Conservation (phyloP, 2,329 filamentous ascomycete genomes). For the Uncinocarpus reesii region DNA sequence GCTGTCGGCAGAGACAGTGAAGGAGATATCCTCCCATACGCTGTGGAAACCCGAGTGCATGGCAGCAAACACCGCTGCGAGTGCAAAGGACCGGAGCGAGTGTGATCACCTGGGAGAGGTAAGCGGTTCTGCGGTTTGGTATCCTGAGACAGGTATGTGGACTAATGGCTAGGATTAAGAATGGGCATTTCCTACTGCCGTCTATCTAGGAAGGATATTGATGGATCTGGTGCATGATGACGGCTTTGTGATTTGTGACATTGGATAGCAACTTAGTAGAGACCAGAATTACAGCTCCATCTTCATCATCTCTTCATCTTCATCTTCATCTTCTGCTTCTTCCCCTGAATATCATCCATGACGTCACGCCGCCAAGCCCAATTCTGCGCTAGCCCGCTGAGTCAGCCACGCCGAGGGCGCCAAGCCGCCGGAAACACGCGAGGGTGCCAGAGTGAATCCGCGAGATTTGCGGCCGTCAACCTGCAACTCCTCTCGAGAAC, state of each 20-base stretch:
- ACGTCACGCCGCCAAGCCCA: neutral
- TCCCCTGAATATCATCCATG: neutral
- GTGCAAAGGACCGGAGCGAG: neutral
- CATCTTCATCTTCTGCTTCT: too few relatives aligned
- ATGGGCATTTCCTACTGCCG: neutral
- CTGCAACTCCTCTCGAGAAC: neutral
- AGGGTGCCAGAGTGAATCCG: constrained; percentile 3
- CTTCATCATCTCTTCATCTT: too few relatives aligned
- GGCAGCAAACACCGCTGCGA: neutral
- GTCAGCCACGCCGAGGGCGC: neutral
- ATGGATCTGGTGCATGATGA: too few relatives aligned
- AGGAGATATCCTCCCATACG: neutral
- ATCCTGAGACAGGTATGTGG: too few relatives aligned
- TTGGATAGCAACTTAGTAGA: too few relatives aligned
- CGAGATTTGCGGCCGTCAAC: neutral
- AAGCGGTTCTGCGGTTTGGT: neutral
- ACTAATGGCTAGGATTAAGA: neutral
- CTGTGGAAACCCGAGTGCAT: neutral
- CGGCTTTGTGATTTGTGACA: too few relatives aligned
- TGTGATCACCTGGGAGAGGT: neutral
- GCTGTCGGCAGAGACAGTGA: neutral
- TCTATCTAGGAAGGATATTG: neutral
- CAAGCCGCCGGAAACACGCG: constrained; percentile 5
- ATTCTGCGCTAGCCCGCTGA: neutral
- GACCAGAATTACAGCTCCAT: too few relatives aligned